A percentile compares a stretch with the other conserved stretches of the same genome.
Evolutionary conservation across 352 stramenopile genomes (phyloP).

Genomic region (Phytophthora constricta): DNA sequence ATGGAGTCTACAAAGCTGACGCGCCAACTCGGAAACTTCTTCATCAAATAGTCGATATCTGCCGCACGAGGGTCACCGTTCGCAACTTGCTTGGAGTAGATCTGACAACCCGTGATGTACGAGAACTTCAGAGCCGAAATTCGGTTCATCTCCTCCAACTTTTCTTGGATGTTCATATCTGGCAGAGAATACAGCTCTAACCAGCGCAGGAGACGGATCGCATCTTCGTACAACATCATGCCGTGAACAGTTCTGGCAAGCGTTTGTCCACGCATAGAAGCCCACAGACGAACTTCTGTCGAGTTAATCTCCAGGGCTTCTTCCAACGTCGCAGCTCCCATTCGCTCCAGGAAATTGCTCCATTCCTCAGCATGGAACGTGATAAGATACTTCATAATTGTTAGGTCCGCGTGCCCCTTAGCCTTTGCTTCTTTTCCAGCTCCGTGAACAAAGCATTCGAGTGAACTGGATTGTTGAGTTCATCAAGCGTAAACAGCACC

Average conservation of each 20-base stretch:
- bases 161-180: constrained; percentile 72
- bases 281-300: constrained; percentile 86
- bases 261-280: constrained; percentile 84
- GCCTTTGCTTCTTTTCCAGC: constrained; percentile 76
- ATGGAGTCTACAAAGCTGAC: constrained; percentile 89
- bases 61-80: constrained; percentile 83
- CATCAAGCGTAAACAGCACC: constrained; percentile 88
- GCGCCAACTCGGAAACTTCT: constrained; percentile 88
- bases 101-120: constrained; percentile 90
- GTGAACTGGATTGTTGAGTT: constrained; percentile 84
- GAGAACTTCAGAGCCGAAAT: constrained; percentile 89
- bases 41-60: constrained; percentile 90
- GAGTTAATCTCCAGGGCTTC: constrained; percentile 70
- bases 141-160: constrained; percentile 82
- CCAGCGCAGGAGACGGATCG: constrained; percentile 82
- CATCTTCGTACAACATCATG: constrained; percentile 93
- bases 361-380: constrained; percentile 89
- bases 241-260: constrained; percentile 85
- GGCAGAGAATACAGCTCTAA: constrained; percentile 80
- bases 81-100: constrained; percentile 83
- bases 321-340: constrained; percentile 70
- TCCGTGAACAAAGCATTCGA: constrained; percentile 81
- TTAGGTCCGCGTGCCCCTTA: constrained; percentile 79
- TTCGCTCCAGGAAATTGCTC: constrained; percentile 88
- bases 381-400: constrained; percentile 90